Conservation (phyloP, 2,329 filamentous ascomycete genomes). For the Xylariaceae sp. region DNA sequence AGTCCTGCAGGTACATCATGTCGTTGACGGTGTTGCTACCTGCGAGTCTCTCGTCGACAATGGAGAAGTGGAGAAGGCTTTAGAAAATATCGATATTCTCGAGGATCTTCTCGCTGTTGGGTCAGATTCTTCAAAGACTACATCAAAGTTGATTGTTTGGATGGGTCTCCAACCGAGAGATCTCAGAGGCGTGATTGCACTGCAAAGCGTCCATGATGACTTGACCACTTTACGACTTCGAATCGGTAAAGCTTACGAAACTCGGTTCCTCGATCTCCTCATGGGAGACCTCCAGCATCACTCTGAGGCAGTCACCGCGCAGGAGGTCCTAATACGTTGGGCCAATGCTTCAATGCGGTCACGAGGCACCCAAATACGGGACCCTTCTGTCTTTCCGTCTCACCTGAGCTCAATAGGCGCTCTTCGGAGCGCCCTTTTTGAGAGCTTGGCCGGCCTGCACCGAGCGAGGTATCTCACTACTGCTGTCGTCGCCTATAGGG, state of each 20-base stretch:
- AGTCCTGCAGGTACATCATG: slow-evolving; percentile 70
- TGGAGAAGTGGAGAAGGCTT: slow-evolving; percentile 71
- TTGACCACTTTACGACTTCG: slow-evolving; percentile 67
- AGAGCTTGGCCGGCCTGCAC: slow-evolving; percentile 67
- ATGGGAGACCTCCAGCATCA: slow-evolving; percentile 73
- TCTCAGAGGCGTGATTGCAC: slow-evolving; percentile 65
- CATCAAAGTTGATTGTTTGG: slow-evolving; percentile 15
- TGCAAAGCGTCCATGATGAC: slow-evolving; percentile 72
- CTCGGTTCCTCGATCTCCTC: slow-evolving; percentile 69
- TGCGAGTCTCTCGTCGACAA: slow-evolving; percentile 77
- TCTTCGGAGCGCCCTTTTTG: slow-evolving; percentile 61
- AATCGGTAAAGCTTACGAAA: slow-evolving; percentile 80
- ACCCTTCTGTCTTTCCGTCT: slow-evolving; percentile 62
- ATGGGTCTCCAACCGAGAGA: slow-evolving; percentile 48
- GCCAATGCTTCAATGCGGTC: slow-evolving; percentile 64
- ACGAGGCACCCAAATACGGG: slow-evolving; percentile 57
- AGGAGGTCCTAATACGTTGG: slow-evolving; percentile 78
- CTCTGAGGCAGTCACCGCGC: slow-evolving; percentile 59
- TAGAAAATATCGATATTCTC: slow-evolving; percentile 67
- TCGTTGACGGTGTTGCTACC: slow-evolving; percentile 64
- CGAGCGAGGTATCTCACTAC: slow-evolving; percentile 69
- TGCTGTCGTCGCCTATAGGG: slow-evolving; percentile 74
- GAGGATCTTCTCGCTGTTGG: slow-evolving; percentile 70
- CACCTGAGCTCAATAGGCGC: slow-evolving; percentile 68
- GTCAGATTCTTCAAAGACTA: slow-evolving; percentile 36